A percentile compares a stretch with the other conserved stretches of the same genome.
Evolutionary conservation across 306 rosid genomes (phyloP).

Genomic region (Lithocarpus polystachyus): DNA sequence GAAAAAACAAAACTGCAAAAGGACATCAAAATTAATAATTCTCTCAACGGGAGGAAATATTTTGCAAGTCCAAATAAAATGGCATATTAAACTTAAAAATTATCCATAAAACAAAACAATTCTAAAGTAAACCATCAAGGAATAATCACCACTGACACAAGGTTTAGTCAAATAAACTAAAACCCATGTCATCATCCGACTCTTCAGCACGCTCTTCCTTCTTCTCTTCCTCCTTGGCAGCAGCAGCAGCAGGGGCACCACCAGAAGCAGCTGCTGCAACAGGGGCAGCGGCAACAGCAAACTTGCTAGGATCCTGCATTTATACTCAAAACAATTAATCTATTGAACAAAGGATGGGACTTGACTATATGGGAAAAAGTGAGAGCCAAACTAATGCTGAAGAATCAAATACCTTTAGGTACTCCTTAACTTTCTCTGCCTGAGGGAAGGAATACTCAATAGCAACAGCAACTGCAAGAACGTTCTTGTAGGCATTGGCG

Average conservation of each 20-base stretch:
- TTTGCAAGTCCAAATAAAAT: too few species aligned
- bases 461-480: slow-evolving; percentile 63
- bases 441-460: slow-evolving; percentile 63
- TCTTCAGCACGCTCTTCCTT: slow-evolving; percentile 66
- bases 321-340: background rate
- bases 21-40: too few species aligned
- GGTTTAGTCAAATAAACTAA: slow-evolving; percentile 34
- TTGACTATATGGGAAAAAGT: background rate
- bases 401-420: slow-evolving; percentile 45
- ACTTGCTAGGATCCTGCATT: slow-evolving; percentile 55
- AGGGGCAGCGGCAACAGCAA: slow-evolving; percentile 38
- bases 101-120: background rate
- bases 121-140: background rate
- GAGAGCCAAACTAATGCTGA: background rate
- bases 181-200: slow-evolving; percentile 48
- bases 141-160: background rate
- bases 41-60: too few species aligned
- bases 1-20: too few species aligned
- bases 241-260: slow-evolving; percentile 43
- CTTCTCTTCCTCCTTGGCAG: slow-evolving; percentile 58
- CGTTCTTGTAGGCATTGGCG: slow-evolving; percentile 71
- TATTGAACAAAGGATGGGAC: too few species aligned
- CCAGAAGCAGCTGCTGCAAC: slow-evolving; percentile 25
- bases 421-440: slow-evolving; percentile 83
- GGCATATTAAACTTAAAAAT: background rate